Base-by-base conservation (phyloP, 164 flowering plant species). In the Aristolochia contorta region DNA sequence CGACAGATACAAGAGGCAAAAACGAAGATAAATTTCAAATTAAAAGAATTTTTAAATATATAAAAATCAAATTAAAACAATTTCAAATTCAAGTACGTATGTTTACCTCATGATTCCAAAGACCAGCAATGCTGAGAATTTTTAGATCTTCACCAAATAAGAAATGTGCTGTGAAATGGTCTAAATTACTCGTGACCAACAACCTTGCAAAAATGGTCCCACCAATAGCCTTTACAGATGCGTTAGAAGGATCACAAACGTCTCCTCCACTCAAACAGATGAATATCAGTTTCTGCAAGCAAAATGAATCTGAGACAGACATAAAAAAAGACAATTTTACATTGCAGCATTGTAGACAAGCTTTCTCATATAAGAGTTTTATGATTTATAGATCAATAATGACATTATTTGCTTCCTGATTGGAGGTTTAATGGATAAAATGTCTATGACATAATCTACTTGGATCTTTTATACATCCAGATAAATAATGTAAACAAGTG, bases 171-270 rank as follows among this genome's bases (percentile, higher is more conserved):
- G 88, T 79, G 72, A 93, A 72, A 58, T 88, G 91, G 18, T 86
- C 96, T 63, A 91, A 76, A 70, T 74, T 86, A 72, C 78, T 93
- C 84, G 78, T 79, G 61, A 93, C 95, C 79, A 93, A 72, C 65
- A 86, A 65, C 76, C 96, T 85, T 20, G 96, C 99, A n/a, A 93
- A 70, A 60, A 93, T 85, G 60, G 93, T 92, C 54, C 93, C 95
- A 58, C 86, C 72, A 66, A 81, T 77, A 59, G 87, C 84, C 72
- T 80, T 88, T 19, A 90, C 88, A 53, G 86, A 68, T 62, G 95
- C 66, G 75, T 80, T 88, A 23, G 81, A 81, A 64, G 99, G 96
- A 75, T 86, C 87, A 58, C 49, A 67, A 45, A 85, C 93, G 65
- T 88, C 99, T 66, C 87, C 88, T 70, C 97, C 95, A 72, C 82